Base-by-base conservation (phyloP, 306 rosid genomes). In the Lathyrus sativus region DNA sequence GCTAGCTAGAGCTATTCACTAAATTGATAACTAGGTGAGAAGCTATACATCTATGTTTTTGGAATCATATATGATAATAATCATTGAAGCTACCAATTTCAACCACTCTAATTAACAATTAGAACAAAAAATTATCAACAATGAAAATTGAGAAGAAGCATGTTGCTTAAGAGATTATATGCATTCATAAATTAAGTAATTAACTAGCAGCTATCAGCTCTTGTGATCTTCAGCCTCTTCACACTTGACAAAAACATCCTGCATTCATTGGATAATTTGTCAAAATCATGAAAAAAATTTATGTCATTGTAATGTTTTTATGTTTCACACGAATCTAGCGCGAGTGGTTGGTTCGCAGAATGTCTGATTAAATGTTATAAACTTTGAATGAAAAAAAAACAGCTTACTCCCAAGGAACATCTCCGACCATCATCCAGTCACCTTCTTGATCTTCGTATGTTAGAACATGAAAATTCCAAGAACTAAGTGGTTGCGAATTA, bases 341-440 rank as follows among this genome's bases (percentile, higher is more conserved):
- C 24, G 15, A 15, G 12, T 49, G 55, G 4, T 48, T 48, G 55
- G 11, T 15, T 0, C 55, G 2, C 26, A 48, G 24, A 7, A 22
- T 46, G 19, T 17, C 1, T 3, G 6, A 24, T 19, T 19, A 19
- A 19, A 19, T 19, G 22, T 19, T 19, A 19, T 19, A 19, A 19
- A 19, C 26, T 24, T 24, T 2, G 26, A 24, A 2, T 2, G 26
- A 46, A 5, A n/a, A 6, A 2, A 45, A 44, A 44, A 19, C 4
- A 17, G 17, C 87, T 83, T 83, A 83, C 87, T 77, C 87, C 83
- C 87, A 83, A 4, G 87, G 87, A 9, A 83, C 87, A 74, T 83
- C 87, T 71, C 87, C 87, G 71, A 83, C 87, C 87, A 83, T 77
- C 83, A 80, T 80, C 87, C 85, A 83, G 10, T 83, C 87, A 3